Conservation (phyloP, 306 rosid genomes). For the Pyrus pyrifolia region DNA sequence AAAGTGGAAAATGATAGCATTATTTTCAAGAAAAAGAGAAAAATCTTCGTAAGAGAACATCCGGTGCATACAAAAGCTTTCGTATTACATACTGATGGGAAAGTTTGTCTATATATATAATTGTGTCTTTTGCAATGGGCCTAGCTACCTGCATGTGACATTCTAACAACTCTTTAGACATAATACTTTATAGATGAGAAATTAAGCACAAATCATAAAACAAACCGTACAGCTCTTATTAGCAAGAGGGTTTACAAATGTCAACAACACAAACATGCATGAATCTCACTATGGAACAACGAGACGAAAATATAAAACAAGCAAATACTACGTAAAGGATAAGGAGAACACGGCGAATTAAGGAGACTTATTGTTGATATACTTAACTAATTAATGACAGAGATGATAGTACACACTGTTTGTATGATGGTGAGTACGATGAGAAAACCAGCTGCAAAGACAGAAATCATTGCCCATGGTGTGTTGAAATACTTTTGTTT, state of each 20-base stretch:
- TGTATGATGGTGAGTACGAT: slow-evolving; percentile 14
- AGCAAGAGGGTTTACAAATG: not conserved
- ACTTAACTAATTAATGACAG: not conserved
- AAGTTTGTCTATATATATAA: no score
- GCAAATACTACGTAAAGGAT: not conserved
- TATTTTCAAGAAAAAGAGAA: no score
- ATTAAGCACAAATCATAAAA: no score
- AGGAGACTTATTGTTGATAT: not conserved
- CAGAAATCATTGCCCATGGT: slow-evolving; percentile 19
- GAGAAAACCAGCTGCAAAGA: slow-evolving; percentile 4
- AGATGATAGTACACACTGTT: slow-evolving; percentile 3
- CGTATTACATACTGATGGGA: not conserved
- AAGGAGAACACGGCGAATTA: not conserved
- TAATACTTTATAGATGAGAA: no score
- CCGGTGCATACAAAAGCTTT: not conserved
- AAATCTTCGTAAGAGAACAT: no score
- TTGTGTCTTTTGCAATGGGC: no score
- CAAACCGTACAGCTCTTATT: not conserved
- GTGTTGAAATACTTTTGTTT: slow-evolving; percentile 19
- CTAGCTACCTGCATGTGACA: no score
- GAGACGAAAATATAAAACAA: not conserved
- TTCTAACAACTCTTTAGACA: no score
- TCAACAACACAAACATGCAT: not conserved
- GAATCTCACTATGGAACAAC: not conserved
- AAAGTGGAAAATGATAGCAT: no score